Evolutionary conservation across 108 stramenopile genomes (phyloP).

Genomic region (Cyclotella cryptica): DNA sequence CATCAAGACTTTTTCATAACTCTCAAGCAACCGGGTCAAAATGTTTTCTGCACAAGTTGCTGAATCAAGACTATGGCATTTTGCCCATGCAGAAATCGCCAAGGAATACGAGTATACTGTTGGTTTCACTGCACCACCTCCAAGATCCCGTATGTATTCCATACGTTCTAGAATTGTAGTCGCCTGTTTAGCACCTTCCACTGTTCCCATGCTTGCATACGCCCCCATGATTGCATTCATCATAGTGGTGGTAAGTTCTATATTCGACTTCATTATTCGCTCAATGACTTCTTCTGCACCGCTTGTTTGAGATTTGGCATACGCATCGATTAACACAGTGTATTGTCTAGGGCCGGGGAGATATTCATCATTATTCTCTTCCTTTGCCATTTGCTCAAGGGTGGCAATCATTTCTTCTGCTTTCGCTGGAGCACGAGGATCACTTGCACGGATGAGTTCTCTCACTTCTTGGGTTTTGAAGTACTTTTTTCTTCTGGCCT

Average conservation of each 20-base stretch:
- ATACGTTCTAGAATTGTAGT: slow-evolving; percentile 60
- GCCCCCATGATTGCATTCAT: slow-evolving; percentile 41
- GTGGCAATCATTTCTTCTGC: slow-evolving; percentile 49
- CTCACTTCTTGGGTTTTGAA: slow-evolving; percentile 49
- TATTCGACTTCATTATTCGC: slow-evolving; percentile 24
- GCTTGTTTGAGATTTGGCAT: slow-evolving; percentile 29
- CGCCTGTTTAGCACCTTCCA: slow-evolving; percentile 66
- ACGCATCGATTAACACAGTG: slow-evolving; percentile 45
- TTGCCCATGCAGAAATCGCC: slow-evolving; percentile 55
- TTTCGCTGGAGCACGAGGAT: slow-evolving; percentile 30
- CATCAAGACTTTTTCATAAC: slow-evolving; percentile 42
- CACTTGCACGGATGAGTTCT: slow-evolving; percentile 36
- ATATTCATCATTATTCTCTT: slow-evolving; percentile 37
- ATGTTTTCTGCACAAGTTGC: slow-evolving; percentile 57
- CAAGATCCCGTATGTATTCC: slow-evolving; percentile 55
- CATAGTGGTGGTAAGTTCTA: slow-evolving; percentile 39
- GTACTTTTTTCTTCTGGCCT: slow-evolving; percentile 41
- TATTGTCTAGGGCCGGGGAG: slow-evolving; percentile 47
- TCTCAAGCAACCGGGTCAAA: slow-evolving; percentile 40
- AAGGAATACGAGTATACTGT: slow-evolving; percentile 46
- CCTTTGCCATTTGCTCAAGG: slow-evolving; percentile 31
- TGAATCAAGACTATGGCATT: slow-evolving; percentile 20
- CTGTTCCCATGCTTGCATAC: slow-evolving; percentile 47
- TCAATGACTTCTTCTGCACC: slow-evolving; percentile 45
- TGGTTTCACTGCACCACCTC: slow-evolving; percentile 31